These are phyloP conservation scores for Microsporum ferrugineum DNA, from an alignment of 2,329 filamentous ascomycete species.

Conservation along the genomic window DNA sequence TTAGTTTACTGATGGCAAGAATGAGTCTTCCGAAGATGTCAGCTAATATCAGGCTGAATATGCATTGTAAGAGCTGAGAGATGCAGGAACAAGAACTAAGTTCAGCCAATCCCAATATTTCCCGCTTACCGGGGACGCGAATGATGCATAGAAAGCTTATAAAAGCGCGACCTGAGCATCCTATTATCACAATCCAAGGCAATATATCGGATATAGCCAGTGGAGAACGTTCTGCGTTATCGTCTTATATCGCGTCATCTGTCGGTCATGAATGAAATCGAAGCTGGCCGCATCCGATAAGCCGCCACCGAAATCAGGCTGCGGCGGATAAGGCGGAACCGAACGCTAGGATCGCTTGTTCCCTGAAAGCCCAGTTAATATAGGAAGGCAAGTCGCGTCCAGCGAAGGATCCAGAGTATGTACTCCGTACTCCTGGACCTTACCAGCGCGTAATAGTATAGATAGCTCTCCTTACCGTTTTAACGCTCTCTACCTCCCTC, in stretches of 20 bases:
- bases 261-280: neutral
- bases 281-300: neutral
- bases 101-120: neutral
- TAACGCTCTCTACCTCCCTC: too few relatives aligned
- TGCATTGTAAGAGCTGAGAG: neutral
- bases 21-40: neutral
- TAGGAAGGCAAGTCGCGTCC: neutral
- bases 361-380: neutral
- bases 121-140: neutral
- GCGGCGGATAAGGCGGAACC: neutral
- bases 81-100: neutral
- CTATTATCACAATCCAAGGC: neutral
- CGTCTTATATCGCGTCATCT: neutral
- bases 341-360: neutral
- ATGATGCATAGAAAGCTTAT: neutral
- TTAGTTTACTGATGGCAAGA: neutral
- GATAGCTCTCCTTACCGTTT: too few relatives aligned
- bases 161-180: neutral
- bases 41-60: too few relatives aligned
- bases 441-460: too few relatives aligned
- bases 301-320: neutral
- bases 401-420: neutral
- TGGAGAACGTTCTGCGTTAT: neutral
- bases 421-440: too few relatives aligned
- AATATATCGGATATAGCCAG: neutral